These are phyloP conservation scores for Ophiocordyceps australis DNA, from an alignment of 2,329 filamentous ascomycete genomes.

Conservation along the genomic window DNA sequence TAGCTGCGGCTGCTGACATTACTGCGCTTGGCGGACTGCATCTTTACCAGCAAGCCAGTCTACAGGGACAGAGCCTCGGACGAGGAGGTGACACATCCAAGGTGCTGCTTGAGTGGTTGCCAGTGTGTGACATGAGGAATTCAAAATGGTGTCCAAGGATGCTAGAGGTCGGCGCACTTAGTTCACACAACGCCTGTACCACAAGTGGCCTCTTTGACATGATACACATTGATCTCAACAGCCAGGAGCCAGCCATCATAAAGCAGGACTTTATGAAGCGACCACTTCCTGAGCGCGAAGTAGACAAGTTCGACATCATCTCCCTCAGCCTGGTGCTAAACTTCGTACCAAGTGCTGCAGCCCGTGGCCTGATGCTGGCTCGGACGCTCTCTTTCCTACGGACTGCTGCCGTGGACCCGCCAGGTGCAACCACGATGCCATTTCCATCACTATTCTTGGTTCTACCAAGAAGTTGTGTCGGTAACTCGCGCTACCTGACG, in stretches of 20 bases:
- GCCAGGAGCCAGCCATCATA: constrained; percentile 61
- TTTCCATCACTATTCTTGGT: constrained; percentile 75
- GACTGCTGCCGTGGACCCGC: constrained; percentile 3
- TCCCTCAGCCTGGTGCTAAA: constrained; percentile 88
- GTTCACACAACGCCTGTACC: constrained; percentile 70
- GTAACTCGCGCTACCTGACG: constrained; percentile 81
- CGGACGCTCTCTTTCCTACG: constrained; percentile 56
- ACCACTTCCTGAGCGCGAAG: constrained; percentile 44
- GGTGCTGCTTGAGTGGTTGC: constrained; percentile 45
- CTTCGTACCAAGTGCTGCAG: constrained; percentile 64
- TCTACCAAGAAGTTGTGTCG: constrained; percentile 70
- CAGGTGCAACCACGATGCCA: constrained; percentile 9
- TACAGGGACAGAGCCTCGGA: constrained; percentile 48
- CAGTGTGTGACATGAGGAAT: constrained; percentile 17
- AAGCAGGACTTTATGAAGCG: constrained; percentile 92
- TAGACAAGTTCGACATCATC: constrained; percentile 68
- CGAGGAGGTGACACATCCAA: constrained; percentile 50
- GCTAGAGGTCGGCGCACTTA: constrained; percentile 81
- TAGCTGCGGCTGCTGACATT: constrained; percentile 32
- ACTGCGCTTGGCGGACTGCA: constrained; percentile 40
- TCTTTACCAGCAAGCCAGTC: constrained; percentile 47
- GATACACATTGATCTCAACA: constrained; percentile 77
- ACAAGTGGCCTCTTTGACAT: constrained; percentile 52
- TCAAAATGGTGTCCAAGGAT: too few species aligned
- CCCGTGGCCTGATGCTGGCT: constrained; percentile 70